Base-by-base conservation (phyloP, 2,329 filamentous ascomycete genomes). In the Microcyclospora tardicrescens region DNA sequence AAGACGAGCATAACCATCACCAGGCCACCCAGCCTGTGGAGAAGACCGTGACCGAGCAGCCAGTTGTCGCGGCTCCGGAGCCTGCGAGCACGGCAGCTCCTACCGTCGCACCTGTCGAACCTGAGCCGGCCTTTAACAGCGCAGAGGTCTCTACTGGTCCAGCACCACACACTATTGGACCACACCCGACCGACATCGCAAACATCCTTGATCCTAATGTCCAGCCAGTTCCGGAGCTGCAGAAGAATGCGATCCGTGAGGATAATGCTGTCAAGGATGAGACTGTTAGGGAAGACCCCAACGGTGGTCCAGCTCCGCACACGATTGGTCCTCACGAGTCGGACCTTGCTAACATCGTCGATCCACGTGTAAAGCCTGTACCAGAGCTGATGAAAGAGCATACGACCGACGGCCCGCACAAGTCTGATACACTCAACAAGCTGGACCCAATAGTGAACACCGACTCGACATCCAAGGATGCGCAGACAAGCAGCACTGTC, bases 331-430 rank as follows among this genome's bases (percentile, higher is more conserved):
- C 51, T 11, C 49, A 52, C 37, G 40, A 38, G 1, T 49, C 43
- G 35, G 45, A 52, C 43, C 37, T 48, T 13, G 38, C 39, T 3
- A 49, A 51, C 28, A 30, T 50, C 9, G 16, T 45, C 12, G 50
- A 52, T 35, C 51, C 50, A n/a, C 39, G 48, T 11, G 51, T 52
- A 2, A 38, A 45, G 32, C 45, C 51, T 14, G 39, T 50, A 35
- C 48, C 48, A 2, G 45, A 51, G 36, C 48, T 49, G 37, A 48
- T 49, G 45, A 50, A 48, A 34, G 46, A 50, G 6, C 46, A 46
- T 32, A 44, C 40, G 8, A 50, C 49, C 28, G 35, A 33, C 5
- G 39, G 41, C 34, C 39, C 38, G 11, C 39, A 46, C 33, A 32
- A 41, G 29, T 43, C 40, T 15, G 40, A 46, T 33, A 29, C 32